Base-by-base conservation (phyloP, 2,329 filamentous ascomycete species). In the Chrysoporthe austroafricana region DNA sequence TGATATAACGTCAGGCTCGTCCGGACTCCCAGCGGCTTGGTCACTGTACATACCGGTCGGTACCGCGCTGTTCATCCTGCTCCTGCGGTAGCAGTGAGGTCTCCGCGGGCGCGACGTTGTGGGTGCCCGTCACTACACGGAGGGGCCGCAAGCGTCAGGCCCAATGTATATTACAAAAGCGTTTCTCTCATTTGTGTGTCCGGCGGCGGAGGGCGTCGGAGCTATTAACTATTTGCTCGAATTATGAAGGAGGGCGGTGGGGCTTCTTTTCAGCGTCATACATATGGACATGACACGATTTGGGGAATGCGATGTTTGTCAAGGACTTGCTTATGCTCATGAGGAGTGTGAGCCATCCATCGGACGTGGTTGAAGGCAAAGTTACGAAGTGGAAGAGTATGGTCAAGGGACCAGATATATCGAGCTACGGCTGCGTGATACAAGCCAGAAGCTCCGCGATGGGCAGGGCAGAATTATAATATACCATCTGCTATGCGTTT, bases 1-100 rank as follows among this genome's bases (percentile, higher is more conserved):
- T 48, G 70, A 71, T 21, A 39, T 52, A 39, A 68, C 43, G n/a
- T 63, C 69, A 16, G 46, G 44, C 3, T 63, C 69, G 32, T 36
- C 46, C 13, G 56, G 46, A n/a, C 1, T 58, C 1, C 56, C 44
- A 4, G 26, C 50, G 21, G 57, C 21, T 39, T 63, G 62, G 65
- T 61, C 68, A 8, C 44, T 68, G n/a, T 65, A 34, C 14, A 44
- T 62, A 32, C 39, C 58, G 13, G n/a, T 68, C 18, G 62, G 65
- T 32, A 59, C 52, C 16, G 26, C 52, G 21, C 58, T 69, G 18
- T 34, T 52, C 4, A 57, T 57, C 32, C 21, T 52, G 1, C 36
- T 67, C 14, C 26, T 65, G 16, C 46, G 46, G 16, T 68, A 68
- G 32, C n/a, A 34, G 39, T 48, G n/a, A 14, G 36, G 36, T 21